phyloP scores from a whole-genome alignment of 1,284 basidiomycete species.

The Pisolithus thermaeus region DNA sequence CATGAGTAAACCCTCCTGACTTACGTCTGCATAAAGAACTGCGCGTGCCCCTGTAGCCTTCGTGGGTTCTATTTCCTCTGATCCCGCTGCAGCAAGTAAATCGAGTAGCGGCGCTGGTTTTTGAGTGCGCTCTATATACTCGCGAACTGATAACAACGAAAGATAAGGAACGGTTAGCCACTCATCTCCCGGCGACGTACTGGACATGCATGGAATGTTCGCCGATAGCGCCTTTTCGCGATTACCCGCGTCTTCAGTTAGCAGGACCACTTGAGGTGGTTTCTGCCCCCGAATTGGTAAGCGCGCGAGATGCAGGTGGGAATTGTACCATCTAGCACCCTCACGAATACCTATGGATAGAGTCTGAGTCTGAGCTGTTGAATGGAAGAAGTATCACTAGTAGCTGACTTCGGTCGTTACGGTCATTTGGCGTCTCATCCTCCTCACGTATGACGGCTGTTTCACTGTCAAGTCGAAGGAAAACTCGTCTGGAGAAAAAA shows the following conservation, averaged over 20 bases:
- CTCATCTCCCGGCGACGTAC: slow-evolving; percentile 30
- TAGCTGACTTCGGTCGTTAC: slow-evolving; percentile 80
- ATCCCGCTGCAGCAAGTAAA: slow-evolving; percentile 65
- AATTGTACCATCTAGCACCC: slow-evolving; percentile 79
- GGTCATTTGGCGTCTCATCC: slow-evolving; percentile 82
- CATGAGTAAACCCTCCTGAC: slow-evolving; percentile 10
- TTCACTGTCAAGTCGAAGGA: slow-evolving; percentile 44
- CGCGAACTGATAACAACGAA: slow-evolving; percentile 47
- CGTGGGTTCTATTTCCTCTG: slow-evolving; percentile 58
- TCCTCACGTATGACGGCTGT: slow-evolving; percentile 71
- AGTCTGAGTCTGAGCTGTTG: not conserved
- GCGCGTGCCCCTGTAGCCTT: slow-evolving; percentile 47
- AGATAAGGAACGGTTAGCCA: not conserved
- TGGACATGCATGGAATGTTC: slow-evolving; percentile 61
- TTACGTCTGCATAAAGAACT: slow-evolving; percentile 74
- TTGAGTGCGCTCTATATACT: slow-evolving; percentile 74
- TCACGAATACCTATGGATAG: slow-evolving; percentile 68
- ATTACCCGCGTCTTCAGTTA: slow-evolving; percentile 90
- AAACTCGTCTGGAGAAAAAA: not conserved
- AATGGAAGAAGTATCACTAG: not conserved
- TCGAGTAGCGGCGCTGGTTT: slow-evolving; percentile 69
- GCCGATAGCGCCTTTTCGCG: slow-evolving; percentile 69
- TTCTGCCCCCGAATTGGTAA: slow-evolving; percentile 45
- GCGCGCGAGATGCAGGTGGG: slow-evolving; percentile 57
- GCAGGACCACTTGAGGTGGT: slow-evolving; percentile 60